Evolutionary conservation across 129 eudicot genomes (phyloP), one percentile per base, ranked within the genome.

Genomic region (Scalesia atractyloides): DNA sequence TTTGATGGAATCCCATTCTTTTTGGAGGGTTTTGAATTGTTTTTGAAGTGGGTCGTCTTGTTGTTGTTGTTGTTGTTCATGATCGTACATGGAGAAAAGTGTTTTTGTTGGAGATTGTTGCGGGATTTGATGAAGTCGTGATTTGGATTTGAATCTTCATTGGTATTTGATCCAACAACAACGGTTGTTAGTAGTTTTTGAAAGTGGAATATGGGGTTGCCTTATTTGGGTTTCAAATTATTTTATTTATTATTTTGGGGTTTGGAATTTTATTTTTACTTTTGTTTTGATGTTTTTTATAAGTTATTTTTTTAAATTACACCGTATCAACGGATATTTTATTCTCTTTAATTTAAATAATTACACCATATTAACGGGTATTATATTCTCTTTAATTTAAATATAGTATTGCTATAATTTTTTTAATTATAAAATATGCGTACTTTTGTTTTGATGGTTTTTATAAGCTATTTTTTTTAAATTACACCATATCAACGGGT

Each of bases 1-100:
- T 14, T 78, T 78, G 72, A 70, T 70, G 58, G 59, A 62, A 54
- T 78, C 76, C 82, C 82, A 78, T 78, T 78, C 82, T 11, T 62
- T 46, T 78, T 78, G 49, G 1, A 78, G 82, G 64, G 17, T 62
- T 8, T 78, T 24, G 12, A 62, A 64, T 30, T 70, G 76, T 24
- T 18, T 54, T 39, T 39, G 77, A 78, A 78, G 82, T 62, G 76
- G 72, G 76, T 78, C 76, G 36, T 67, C 53, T 9, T 75, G 41
- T 70, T n/a, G 11, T 52, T 70, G 57, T 48, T 73, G 36, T 9
- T 75, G 41, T 70, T n/a, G 11, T 52, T 70, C 41, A 33, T 73
- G 36, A 41, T 41, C 10, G 46, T 41, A 2, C 10, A 41, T 41
- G 2, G 10, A 41, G 15, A 61, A 73, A 62, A 48, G 36, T 22